Percentiles rank a stretch among this genome's conserved stretches.
Conservation (phyloP, 2,329 filamentous ascomycete genomes). For the Acarospora socialis region DNA sequence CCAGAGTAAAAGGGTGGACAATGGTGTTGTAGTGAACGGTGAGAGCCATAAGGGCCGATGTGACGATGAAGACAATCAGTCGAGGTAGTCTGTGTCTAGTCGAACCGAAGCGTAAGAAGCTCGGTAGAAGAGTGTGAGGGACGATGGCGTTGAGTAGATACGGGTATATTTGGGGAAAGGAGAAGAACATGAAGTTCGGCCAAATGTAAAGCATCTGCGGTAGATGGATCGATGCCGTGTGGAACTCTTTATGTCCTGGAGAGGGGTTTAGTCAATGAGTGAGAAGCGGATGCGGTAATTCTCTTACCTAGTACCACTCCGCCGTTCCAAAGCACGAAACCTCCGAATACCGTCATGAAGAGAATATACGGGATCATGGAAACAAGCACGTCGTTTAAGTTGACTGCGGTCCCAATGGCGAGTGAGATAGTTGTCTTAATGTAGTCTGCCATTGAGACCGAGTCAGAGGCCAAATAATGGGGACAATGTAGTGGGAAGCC, state of each 20-base stretch:
- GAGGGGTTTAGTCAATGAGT: conserved; percentile 17
- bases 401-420: conserved; percentile 38
- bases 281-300: conserved; percentile 3
- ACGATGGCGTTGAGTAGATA: conserved; percentile 31
- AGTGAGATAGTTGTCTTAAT: conserved; percentile 46
- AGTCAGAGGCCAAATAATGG: neutral
- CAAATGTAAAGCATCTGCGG: conserved; percentile 93
- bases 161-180: conserved; percentile 57
- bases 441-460: conserved; percentile 16
- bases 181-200: conserved; percentile 83
- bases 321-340: conserved; percentile 75
- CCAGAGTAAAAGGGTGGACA: conserved; percentile 87
- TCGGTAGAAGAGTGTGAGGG: conserved; percentile 20
- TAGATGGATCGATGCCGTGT: conserved; percentile 75
- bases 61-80: conserved; percentile 21
- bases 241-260: conserved; percentile 81
- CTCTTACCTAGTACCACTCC: conserved; percentile 71
- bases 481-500: conserved; percentile 5
- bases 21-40: conserved; percentile 72
- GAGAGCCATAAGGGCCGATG: conserved; percentile 29
- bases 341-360: conserved; percentile 52
- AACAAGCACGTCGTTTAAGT: conserved; percentile 25
- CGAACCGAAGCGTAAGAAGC: conserved; percentile 18
- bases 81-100: conserved; percentile 23
- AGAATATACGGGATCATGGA: conserved; percentile 39